Evolutionary conservation across 2,329 filamentous ascomycete genomes (phyloP).

Genomic region (Akanthomyces lecanii): DNA sequence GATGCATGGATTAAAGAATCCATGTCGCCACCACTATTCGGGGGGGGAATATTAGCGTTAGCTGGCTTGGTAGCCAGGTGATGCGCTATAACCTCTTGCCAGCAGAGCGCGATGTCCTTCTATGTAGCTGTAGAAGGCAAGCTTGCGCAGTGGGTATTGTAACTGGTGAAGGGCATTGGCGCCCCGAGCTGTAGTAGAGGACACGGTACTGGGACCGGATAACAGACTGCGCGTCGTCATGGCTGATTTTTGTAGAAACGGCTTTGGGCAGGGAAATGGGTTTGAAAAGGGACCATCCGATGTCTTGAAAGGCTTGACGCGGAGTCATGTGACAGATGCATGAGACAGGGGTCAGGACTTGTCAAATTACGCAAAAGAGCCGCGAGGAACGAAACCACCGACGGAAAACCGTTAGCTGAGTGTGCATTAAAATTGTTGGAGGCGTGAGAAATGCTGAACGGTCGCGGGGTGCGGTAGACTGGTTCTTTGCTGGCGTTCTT

Average conservation of each 20-base stretch:
- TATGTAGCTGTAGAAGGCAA: conserved; percentile 18
- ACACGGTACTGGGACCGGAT: conserved; percentile 19
- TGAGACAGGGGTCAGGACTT: no score
- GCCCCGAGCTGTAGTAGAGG: conserved; percentile 8
- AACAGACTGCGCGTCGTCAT: conserved; percentile 20
- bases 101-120: conserved; percentile 8
- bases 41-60: conserved; percentile 16
- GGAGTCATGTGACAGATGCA: no score
- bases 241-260: neutral
- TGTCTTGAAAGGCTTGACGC: no score
- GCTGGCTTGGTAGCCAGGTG: neutral
- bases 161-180: conserved; percentile 18
- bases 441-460: no score
- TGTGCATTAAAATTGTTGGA: no score
- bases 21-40: conserved; percentile 23
- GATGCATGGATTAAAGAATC: conserved; percentile 35
- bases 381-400: no score
- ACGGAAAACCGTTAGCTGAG: no score
- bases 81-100: neutral
- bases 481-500: no score
- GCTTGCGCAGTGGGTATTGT: conserved; percentile 16
- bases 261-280: no score
- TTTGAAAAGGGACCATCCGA: no score
- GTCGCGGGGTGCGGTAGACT: no score
- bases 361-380: no score